Percentiles rank a stretch among this genome's conserved stretches.
These are phyloP conservation scores for Suhomyces atakaporum DNA, from an alignment of 1,139 yeast species.

Conservation along the genomic window DNA sequence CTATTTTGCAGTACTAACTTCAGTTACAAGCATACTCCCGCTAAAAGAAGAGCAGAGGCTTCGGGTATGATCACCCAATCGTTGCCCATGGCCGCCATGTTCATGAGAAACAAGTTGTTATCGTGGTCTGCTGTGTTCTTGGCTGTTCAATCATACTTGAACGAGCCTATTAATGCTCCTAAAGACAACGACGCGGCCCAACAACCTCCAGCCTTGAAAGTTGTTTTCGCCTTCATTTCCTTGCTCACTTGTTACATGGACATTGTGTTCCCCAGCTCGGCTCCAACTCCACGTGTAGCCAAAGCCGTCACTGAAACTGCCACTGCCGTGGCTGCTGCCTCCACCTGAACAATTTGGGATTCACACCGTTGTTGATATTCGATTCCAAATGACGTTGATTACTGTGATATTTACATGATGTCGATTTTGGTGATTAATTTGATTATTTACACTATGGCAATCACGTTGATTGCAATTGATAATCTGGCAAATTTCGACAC, in stretches of 20 bases:
- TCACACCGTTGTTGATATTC: no score
- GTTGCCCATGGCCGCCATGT: constrained; percentile 72
- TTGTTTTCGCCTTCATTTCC: constrained; percentile 49
- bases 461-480: no score
- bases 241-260: constrained; percentile 58
- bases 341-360: no score
- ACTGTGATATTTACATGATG: no score
- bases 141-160: constrained; percentile 51
- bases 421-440: no score
- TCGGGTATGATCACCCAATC: constrained; percentile 55
- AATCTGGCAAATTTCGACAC: no score
- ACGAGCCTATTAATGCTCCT: constrained; percentile 43
- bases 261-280: constrained; percentile 40
- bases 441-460: no score
- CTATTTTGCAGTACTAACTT: constrained; percentile 10
- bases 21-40: constrained; percentile 52
- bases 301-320: constrained; percentile 12
- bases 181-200: constrained; percentile 26
- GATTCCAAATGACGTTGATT: no score
- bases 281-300: constrained; percentile 25
- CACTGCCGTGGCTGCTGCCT: constrained; percentile 8
- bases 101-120: constrained; percentile 53
- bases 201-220: constrained; percentile 48
- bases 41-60: constrained; percentile 50
- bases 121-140: constrained; percentile 61